Percentiles rank a stretch among this genome's conserved stretches.
Conservation (phyloP, 108 stramenopile species). For the Skeletonema costatum region DNA sequence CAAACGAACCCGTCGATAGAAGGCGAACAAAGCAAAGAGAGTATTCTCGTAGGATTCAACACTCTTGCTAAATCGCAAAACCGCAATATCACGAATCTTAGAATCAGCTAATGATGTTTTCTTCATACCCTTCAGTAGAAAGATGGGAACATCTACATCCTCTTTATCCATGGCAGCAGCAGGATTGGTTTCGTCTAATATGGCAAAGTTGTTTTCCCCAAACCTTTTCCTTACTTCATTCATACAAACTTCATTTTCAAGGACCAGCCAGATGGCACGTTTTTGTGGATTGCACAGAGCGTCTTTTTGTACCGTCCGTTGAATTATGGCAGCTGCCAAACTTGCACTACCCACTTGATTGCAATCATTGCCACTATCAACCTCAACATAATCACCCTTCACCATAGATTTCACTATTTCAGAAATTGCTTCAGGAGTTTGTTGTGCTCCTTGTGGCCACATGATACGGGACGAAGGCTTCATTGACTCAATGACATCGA, state of each 20-base stretch:
- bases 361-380: not conserved
- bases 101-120: slow-evolving; percentile 1
- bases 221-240: slow-evolving; percentile 2
- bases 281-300: not conserved
- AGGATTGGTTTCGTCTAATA: not conserved
- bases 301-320: not conserved
- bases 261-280: slow-evolving; percentile 18
- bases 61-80: not conserved
- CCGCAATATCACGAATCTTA: not conserved
- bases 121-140: not conserved
- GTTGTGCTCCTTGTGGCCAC: too few relatives aligned
- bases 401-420: not conserved
- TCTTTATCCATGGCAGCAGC: too few relatives aligned
- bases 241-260: slow-evolving; percentile 10
- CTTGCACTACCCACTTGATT: not conserved
- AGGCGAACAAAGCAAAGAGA: slow-evolving; percentile 6
- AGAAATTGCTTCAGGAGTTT: too few relatives aligned
- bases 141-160: slow-evolving; percentile 1
- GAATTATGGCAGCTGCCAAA: not conserved
- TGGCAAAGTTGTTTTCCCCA: not conserved
- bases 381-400: slow-evolving; percentile 6
- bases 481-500: too few relatives aligned
- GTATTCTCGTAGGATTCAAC: not conserved
- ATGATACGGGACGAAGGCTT: too few relatives aligned
- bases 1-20: slow-evolving; percentile 5